Evolutionary conservation across 768 basidiomycete species (phyloP).

Genomic region (Trametes coccinea): DNA sequence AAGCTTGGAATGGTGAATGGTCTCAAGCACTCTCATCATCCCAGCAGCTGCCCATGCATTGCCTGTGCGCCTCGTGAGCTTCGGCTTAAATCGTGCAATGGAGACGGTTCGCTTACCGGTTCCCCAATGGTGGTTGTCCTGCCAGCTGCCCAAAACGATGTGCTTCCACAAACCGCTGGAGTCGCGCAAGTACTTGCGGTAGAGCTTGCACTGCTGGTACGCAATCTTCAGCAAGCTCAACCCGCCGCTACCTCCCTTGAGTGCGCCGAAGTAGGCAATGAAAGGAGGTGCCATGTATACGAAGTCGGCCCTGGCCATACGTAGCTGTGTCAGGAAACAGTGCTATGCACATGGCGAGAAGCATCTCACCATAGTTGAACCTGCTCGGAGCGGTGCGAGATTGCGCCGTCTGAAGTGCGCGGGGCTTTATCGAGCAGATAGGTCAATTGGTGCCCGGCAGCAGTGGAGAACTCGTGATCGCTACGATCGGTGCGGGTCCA

Average conservation of each 20-base stretch:
- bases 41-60: slow-evolving; percentile 77
- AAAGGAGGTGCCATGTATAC: slow-evolving; percentile 67
- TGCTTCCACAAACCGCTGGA: slow-evolving; percentile 57
- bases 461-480: slow-evolving; percentile 40
- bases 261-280: slow-evolving; percentile 62
- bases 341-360: not conserved
- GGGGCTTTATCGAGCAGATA: slow-evolving; percentile 50
- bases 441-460: slow-evolving; percentile 47
- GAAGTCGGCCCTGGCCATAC: slow-evolving; percentile 51
- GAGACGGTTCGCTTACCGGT: slow-evolving; percentile 41
- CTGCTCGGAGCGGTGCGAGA: slow-evolving; percentile 54
- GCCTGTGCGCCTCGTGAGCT: slow-evolving; percentile 30
- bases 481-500: slow-evolving; percentile 45
- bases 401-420: slow-evolving; percentile 51
- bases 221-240: slow-evolving; percentile 45
- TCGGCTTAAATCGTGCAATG: not conserved
- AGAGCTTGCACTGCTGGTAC: slow-evolving; percentile 57
- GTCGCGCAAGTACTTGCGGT: slow-evolving; percentile 54
- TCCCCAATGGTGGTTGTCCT: slow-evolving; percentile 56
- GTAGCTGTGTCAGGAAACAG: not conserved
- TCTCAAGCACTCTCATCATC: slow-evolving; percentile 60
- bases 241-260: slow-evolving; percentile 40
- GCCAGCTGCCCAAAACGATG: slow-evolving; percentile 45
- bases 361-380: slow-evolving; percentile 51
- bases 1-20: slow-evolving; percentile 48